Evolutionary conservation across 2,329 filamentous ascomycete species (phyloP).

Genomic region (Fusarium tanahbumbuense): DNA sequence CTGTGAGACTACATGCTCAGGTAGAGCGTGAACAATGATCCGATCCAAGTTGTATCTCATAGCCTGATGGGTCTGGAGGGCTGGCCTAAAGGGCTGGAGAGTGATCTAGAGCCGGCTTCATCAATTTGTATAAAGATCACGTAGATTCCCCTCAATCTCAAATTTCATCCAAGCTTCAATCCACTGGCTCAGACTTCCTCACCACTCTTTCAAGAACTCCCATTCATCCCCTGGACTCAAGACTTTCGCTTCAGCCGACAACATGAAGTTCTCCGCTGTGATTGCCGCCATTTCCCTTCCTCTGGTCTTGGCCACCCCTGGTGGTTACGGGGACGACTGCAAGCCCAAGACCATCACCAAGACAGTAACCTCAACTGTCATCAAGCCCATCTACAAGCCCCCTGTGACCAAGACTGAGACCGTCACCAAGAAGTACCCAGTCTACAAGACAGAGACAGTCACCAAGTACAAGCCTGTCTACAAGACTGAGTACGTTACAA

Average conservation of each 20-base stretch:
- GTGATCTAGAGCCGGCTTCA: too few species aligned
- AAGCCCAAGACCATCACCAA: slow-evolving; percentile 33
- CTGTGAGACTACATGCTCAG: not conserved
- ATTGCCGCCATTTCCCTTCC: slow-evolving; percentile 18
- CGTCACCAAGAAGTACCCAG: slow-evolving; percentile 22
- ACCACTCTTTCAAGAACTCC: slow-evolving; percentile 10
- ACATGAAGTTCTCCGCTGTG: slow-evolving; percentile 31
- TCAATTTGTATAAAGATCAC: slow-evolving; percentile 9
- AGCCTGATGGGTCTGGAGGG: not conserved
- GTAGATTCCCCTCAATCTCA: not conserved
- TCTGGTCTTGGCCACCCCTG: slow-evolving; percentile 21
- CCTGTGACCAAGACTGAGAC: slow-evolving; percentile 32
- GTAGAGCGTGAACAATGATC: not conserved
- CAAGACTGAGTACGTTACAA: slow-evolving; percentile 25
- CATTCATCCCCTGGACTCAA: not conserved
- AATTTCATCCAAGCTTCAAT: slow-evolving; percentile 5
- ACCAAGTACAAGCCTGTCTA: slow-evolving; percentile 27
- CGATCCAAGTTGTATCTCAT: not conserved
- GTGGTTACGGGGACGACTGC: slow-evolving; percentile 5
- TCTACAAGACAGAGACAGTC: slow-evolving; percentile 15
- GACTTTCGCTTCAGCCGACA: slow-evolving; percentile 17
- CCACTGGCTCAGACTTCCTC: slow-evolving; percentile 10
- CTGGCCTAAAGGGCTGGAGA: not conserved
- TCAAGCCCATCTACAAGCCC: slow-evolving; percentile 27
- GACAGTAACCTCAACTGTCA: slow-evolving; percentile 27